These are phyloP conservation scores for Calamus simplicifolius DNA, from an alignment of 176 grass and related monocot species.

Conservation along the genomic window DNA sequence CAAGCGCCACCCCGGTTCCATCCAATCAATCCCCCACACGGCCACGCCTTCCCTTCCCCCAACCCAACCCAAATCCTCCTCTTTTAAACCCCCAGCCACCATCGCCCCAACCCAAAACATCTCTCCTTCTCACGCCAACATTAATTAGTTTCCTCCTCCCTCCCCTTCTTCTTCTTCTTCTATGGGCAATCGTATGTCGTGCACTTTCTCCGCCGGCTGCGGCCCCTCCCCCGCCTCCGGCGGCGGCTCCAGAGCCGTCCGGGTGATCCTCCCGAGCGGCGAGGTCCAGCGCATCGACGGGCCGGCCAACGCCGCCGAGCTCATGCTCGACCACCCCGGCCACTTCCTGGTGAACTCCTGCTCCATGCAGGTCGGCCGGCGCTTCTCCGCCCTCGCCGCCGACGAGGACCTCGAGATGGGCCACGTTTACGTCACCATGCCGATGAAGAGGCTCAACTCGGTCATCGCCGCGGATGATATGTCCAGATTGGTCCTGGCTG, in stretches of 20 bases:
- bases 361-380: conserved; percentile 43
- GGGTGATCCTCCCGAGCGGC: conserved; percentile 62
- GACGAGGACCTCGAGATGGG: conserved; percentile 69
- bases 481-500: conserved; percentile 36
- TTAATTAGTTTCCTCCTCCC: no score
- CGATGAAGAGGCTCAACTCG: conserved; percentile 70
- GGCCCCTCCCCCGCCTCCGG: conserved; percentile 4
- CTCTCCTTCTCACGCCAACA: no score
- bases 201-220: conserved; percentile 30
- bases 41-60: no score
- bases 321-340: conserved; percentile 78
- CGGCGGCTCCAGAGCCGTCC: conserved; percentile 9
- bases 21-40: no score
- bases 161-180: no score
- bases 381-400: conserved; percentile 47
- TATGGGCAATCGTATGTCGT: conserved; percentile 84
- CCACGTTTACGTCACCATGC: conserved; percentile 44
- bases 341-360: conserved; percentile 57
- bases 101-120: no score
- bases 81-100: no score
- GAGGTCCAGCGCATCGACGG: conserved; percentile 22
- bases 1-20: no score
- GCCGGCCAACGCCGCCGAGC: conserved; percentile 51
- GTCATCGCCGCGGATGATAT: conserved; percentile 35
- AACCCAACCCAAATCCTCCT: no score